These are phyloP conservation scores for Agarophyton chilense DNA, from an alignment of 23 red algal genomes.

Conservation along the genomic window DNA sequence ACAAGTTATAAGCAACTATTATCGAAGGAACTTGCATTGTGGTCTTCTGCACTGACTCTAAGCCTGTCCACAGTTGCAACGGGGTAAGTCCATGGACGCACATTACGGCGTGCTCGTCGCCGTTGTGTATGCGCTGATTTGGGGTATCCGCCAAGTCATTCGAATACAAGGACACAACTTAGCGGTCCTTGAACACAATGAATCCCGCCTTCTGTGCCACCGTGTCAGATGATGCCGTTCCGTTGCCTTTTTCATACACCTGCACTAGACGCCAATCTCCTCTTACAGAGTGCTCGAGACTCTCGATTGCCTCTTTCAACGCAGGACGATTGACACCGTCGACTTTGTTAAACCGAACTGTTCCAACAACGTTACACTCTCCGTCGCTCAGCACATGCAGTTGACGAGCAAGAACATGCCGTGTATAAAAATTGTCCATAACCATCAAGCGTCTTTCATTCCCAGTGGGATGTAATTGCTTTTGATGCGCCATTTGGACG, in stretches of 20 bases:
- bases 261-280: background rate
- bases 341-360: background rate
- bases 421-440: too few relatives aligned
- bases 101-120: background rate
- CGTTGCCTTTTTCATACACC: background rate
- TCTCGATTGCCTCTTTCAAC: background rate
- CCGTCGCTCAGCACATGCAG: too few relatives aligned
- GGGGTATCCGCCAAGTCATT: background rate
- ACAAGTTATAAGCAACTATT: background rate
- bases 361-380: background rate
- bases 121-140: background rate
- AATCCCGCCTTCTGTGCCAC: background rate
- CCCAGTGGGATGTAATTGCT: background rate
- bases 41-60: background rate
- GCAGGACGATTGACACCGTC: slow-evolving; percentile 1
- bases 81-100: background rate
- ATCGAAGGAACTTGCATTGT: background rate
- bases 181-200: background rate
- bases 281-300: background rate
- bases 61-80: background rate
- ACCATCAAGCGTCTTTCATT: background rate
- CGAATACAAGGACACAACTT: background rate
- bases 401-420: too few relatives aligned
- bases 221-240: background rate
- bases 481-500: background rate